A percentile compares a stretch with the other conserved stretches of the same genome.
phyloP scores from a whole-genome alignment of 805 yeast genomes.

The Jamesozyma rosinii region DNA sequence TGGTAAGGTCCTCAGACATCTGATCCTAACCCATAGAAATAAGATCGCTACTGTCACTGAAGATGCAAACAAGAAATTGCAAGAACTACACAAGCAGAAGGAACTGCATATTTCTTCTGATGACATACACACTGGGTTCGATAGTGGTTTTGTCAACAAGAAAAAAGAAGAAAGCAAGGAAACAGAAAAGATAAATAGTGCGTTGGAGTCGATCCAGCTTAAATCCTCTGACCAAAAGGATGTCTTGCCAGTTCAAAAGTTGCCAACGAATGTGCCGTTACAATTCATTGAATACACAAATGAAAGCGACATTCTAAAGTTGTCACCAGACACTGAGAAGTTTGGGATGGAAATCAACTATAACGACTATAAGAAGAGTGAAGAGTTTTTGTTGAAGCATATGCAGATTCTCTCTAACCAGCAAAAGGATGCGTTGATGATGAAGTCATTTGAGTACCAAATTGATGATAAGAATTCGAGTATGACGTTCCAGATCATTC shows the following conservation, averaged over 20 bases:
- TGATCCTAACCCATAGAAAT: slow-evolving; percentile 48
- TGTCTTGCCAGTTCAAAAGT: background rate
- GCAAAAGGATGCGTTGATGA: slow-evolving; percentile 85
- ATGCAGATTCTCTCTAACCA: slow-evolving; percentile 65
- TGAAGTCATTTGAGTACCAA: slow-evolving; percentile 85
- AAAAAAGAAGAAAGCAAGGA: slow-evolving; percentile 13
- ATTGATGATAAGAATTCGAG: slow-evolving; percentile 37
- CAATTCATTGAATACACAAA: slow-evolving; percentile 27
- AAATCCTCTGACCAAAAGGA: background rate
- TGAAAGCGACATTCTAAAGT: slow-evolving; percentile 42
- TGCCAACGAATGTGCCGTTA: slow-evolving; percentile 6
- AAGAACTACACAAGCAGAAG: slow-evolving; percentile 60
- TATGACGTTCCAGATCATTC: slow-evolving; percentile 57
- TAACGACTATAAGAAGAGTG: slow-evolving; percentile 42
- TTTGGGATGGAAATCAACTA: slow-evolving; percentile 49
- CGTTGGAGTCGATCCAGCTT: slow-evolving; percentile 5
- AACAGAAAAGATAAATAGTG: slow-evolving; percentile 4
- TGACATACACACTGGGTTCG: slow-evolving; percentile 87
- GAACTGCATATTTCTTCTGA: slow-evolving; percentile 73
- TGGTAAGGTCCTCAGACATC: slow-evolving; percentile 33
- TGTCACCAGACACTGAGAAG: slow-evolving; percentile 54
- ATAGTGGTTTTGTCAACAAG: slow-evolving; percentile 70
- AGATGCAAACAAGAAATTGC: slow-evolving; percentile 58
- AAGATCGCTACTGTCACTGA: slow-evolving; percentile 60
- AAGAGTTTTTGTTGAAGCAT: slow-evolving; percentile 44